These are phyloP conservation scores for Psilocybe cyanescens DNA, from an alignment of 768 basidiomycete species.

Conservation along the genomic window DNA sequence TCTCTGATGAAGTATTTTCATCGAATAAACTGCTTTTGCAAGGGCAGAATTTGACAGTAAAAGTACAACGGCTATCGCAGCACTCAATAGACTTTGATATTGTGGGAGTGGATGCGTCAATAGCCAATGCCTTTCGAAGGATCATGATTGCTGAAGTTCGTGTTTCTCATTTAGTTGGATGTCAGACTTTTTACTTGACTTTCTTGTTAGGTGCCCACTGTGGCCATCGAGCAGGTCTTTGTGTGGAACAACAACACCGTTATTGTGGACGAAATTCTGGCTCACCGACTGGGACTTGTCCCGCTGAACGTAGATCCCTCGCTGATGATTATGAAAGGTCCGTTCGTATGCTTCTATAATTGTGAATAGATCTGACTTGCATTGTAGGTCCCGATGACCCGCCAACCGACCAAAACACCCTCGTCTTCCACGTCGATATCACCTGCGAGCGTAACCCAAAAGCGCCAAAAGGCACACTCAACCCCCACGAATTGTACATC, in stretches of 20 bases:
- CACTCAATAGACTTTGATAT: conserved; percentile 93
- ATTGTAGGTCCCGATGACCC: conserved; percentile 47
- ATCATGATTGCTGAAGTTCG: conserved; percentile 93
- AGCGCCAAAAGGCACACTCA: conserved; percentile 54
- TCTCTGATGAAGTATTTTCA: neutral
- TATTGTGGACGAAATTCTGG: conserved; percentile 91
- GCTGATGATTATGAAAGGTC: conserved; percentile 60
- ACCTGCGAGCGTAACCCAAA: conserved; percentile 65
- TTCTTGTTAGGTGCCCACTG: conserved; percentile 74
- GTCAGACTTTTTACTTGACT: neutral
- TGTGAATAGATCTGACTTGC: neutral
- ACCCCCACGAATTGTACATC: conserved; percentile 68
- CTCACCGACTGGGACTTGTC: conserved; percentile 90
- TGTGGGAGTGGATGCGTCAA: conserved; percentile 92
- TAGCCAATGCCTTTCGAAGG: conserved; percentile 92
- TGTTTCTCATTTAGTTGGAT: conserved; percentile 6
- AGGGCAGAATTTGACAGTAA: conserved; percentile 71
- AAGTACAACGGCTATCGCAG: conserved; percentile 76
- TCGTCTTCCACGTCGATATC: conserved; percentile 82
- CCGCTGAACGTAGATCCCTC: conserved; percentile 88
- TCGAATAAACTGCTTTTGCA: conserved; percentile 28
- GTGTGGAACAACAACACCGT: conserved; percentile 95
- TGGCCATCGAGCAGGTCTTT: conserved; percentile 90
- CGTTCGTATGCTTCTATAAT: conserved; percentile 15
- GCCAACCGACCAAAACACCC: conserved; percentile 87